Conservation (phyloP, 208 protist species). For the Vickermania ingenoplastis region DNA sequence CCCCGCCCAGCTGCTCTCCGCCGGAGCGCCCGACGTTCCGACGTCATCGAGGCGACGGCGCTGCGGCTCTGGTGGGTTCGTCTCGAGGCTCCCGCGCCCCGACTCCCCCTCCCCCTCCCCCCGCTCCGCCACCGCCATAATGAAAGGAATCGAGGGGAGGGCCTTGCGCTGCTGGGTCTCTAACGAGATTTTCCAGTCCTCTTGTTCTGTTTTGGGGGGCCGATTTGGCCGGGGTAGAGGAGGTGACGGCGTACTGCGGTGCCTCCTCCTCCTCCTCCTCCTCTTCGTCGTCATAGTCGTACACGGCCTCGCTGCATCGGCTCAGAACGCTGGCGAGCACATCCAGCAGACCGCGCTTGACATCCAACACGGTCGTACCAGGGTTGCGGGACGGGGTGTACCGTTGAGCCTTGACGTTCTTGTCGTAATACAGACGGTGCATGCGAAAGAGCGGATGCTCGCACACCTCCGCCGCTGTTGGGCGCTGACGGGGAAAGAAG, state of each 20-base stretch:
- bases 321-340: neutral
- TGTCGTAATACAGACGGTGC: conserved; percentile 56
- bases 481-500: conserved; percentile 78
- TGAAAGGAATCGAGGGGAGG: neutral
- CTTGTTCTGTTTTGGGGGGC: too few species aligned
- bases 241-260: too few species aligned
- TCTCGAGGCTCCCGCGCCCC: too few species aligned
- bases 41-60: neutral
- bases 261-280: neutral
- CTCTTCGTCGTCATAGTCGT: neutral
- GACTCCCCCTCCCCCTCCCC: neutral
- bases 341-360: neutral
- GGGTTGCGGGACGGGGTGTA: conserved; percentile 25
- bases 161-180: neutral
- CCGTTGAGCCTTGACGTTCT: conserved; percentile 33
- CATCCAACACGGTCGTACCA: neutral
- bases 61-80: too few species aligned
- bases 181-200: too few species aligned
- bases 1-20: too few species aligned
- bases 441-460: conserved; percentile 53
- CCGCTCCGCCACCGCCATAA: neutral
- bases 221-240: too few species aligned
- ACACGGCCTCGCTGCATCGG: neutral
- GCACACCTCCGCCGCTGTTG: conserved; percentile 60
- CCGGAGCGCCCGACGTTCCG: too few species aligned